phyloP scores from a whole-genome alignment of 495 filamentous ascomycete genomes.

The Daldinia decipiens region DNA sequence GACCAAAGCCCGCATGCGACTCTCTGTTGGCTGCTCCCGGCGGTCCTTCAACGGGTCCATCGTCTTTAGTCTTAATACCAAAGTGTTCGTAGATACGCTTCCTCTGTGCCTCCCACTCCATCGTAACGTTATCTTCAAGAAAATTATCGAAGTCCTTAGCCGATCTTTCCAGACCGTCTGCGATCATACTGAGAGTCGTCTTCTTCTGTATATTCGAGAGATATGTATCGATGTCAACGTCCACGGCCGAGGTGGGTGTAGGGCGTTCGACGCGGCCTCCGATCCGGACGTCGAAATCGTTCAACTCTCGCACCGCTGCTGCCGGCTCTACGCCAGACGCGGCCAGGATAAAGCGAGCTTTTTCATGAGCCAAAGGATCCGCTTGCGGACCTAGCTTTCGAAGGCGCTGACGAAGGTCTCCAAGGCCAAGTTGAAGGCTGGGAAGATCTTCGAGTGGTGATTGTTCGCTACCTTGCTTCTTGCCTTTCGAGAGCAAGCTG shows the following conservation, averaged over 20 bases:
- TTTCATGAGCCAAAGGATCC: slow-evolving; percentile 64
- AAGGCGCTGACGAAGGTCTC: slow-evolving; percentile 86
- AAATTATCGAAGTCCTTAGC: slow-evolving; percentile 91
- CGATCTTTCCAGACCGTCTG: slow-evolving; percentile 85
- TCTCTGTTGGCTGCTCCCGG: slow-evolving; percentile 68
- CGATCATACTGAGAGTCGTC: slow-evolving; percentile 89
- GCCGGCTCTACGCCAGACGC: slow-evolving; percentile 88
- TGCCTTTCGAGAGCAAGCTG: slow-evolving; percentile 81
- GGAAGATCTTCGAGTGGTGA: slow-evolving; percentile 67
- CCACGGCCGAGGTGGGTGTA: slow-evolving; percentile 49
- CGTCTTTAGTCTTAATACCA: slow-evolving; percentile 77
- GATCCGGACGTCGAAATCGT: slow-evolving; percentile 59
- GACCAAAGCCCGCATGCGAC: slow-evolving; percentile 59
- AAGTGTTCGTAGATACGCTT: slow-evolving; percentile 95
- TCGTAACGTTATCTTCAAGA: slow-evolving; percentile 90
- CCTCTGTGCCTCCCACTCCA: slow-evolving; percentile 95
- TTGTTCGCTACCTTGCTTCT: slow-evolving; percentile 67
- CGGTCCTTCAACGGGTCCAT: slow-evolving; percentile 53
- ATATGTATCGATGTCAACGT: slow-evolving; percentile 85
- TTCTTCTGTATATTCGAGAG: slow-evolving; percentile 85
- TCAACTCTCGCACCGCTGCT: slow-evolving; percentile 79
- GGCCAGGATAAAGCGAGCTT: slow-evolving; percentile 87
- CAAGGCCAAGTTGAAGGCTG: slow-evolving; percentile 81
- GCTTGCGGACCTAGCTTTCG: slow-evolving; percentile 73
- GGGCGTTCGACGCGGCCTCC: slow-evolving; percentile 49